A percentile compares a stretch with the other conserved stretches of the same genome.
Evolutionary conservation across 768 basidiomycete genomes (phyloP).

Genomic region (Candolleomyces efflorescens): DNA sequence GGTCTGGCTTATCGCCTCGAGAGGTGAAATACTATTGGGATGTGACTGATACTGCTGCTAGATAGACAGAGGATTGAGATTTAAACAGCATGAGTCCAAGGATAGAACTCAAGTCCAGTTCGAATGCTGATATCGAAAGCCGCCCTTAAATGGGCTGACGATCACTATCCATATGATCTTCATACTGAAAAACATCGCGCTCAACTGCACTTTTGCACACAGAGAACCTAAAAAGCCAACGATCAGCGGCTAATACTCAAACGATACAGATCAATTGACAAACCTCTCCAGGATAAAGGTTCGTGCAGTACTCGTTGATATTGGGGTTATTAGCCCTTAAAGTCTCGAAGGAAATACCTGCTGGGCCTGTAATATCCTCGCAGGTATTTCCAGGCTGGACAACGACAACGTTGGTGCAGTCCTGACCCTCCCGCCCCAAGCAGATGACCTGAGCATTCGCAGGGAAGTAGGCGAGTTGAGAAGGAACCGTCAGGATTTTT

Average conservation of each 20-base stretch:
- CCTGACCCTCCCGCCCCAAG: constrained; percentile 51
- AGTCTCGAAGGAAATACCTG: constrained; percentile 40
- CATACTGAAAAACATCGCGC: too few species aligned
- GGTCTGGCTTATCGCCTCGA: too few species aligned
- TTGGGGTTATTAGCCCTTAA: constrained; percentile 65
- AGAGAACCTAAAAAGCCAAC: constrained; percentile 4
- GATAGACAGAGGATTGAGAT: too few species aligned
- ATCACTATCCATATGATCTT: too few species aligned
- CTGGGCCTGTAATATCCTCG: constrained; percentile 30
- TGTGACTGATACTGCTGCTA: too few species aligned
- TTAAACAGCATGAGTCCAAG: too few species aligned
- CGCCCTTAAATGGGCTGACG: too few species aligned
- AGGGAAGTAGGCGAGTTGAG: background rate
- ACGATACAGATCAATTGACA: background rate
- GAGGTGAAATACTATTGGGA: too few species aligned
- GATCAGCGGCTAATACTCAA: background rate
- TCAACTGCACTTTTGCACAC: too few species aligned
- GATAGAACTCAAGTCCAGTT: too few species aligned
- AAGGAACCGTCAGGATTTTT: background rate
- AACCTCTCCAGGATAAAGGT: constrained; percentile 61
- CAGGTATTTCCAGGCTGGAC: constrained; percentile 51
- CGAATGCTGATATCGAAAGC: too few species aligned
- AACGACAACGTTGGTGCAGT: constrained; percentile 51
- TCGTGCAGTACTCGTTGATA: constrained; percentile 44
- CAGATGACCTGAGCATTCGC: constrained; percentile 37